Percentiles rank a stretch among this genome's conserved stretches.
phyloP scores from a whole-genome alignment of 2,329 filamentous ascomycete species.

The Alternaria solani region DNA sequence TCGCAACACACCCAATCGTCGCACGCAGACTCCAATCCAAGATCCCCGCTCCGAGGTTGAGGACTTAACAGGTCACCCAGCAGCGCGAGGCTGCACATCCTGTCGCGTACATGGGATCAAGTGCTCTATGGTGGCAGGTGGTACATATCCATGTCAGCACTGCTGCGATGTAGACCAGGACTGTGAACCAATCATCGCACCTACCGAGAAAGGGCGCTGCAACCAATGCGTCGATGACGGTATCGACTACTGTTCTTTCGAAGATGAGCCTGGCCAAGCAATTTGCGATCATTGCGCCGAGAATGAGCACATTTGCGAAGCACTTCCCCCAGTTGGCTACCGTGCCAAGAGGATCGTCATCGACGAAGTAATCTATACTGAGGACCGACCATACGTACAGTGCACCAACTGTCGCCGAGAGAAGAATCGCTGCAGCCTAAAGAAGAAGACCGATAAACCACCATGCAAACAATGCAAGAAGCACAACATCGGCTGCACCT shows the following conservation, averaged over 20 bases:
- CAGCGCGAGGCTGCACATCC: conserved; percentile 44
- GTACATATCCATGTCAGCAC: conserved; percentile 35
- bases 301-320: conserved; percentile 22
- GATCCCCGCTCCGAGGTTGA: conserved; percentile 33
- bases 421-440: conserved; percentile 45
- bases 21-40: conserved; percentile 26
- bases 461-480: conserved; percentile 47
- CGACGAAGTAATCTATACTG: conserved; percentile 29
- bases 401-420: conserved; percentile 43
- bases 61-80: conserved; percentile 47
- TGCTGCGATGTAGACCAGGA: conserved; percentile 29
- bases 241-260: conserved; percentile 32
- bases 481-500: conserved; percentile 39
- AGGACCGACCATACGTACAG: conserved; percentile 21
- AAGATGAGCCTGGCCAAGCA: conserved; percentile 20
- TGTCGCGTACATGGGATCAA: conserved; percentile 36
- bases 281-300: conserved; percentile 33
- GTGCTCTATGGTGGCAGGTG: conserved; percentile 42
- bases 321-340: conserved; percentile 26
- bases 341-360: conserved; percentile 29
- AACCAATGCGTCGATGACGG: conserved; percentile 33
- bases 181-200: conserved; percentile 46
- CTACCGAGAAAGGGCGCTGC: conserved; percentile 44
- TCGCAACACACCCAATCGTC: conserved; percentile 18
- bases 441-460: conserved; percentile 34